These are phyloP conservation scores for Boletus sensibilis DNA, from an alignment of 768 basidiomycete genomes.

Conservation along the genomic window DNA sequence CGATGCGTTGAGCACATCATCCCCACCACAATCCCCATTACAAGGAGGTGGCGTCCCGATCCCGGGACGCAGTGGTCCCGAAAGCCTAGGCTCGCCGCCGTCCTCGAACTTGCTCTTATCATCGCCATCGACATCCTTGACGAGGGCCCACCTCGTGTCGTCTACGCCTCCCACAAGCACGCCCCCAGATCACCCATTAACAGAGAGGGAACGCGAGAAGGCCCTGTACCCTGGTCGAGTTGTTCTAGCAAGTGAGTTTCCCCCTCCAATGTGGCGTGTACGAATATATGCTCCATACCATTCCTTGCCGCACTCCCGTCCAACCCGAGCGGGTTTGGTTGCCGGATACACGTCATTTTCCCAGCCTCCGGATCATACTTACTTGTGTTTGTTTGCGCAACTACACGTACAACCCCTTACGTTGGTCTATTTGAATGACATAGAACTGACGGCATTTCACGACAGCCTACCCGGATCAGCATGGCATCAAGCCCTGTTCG, in stretches of 20 bases:
- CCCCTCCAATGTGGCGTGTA: background rate
- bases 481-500: constrained; percentile 78
- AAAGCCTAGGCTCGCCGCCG: constrained; percentile 21
- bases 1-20: constrained; percentile 40
- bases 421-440: constrained; percentile 4
- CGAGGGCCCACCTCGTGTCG: constrained; percentile 28
- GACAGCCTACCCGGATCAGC: constrained; percentile 85
- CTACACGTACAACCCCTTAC: constrained; percentile 5
- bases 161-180: constrained; percentile 25
- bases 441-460: constrained; percentile 9
- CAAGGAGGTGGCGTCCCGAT: constrained; percentile 28
- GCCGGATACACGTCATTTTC: constrained; percentile 1
- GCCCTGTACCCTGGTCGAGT: constrained; percentile 80
- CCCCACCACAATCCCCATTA: constrained; percentile 29
- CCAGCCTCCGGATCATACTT: constrained; percentile 14
- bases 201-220: constrained; percentile 70
- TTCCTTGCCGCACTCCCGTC: background rate
- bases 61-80: constrained; percentile 19
- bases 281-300: background rate
- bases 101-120: constrained; percentile 29
- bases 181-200: constrained; percentile 15
- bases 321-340: background rate
- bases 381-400: constrained; percentile 3
- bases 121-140: constrained; percentile 29
- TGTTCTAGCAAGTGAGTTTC: constrained; percentile 72